A percentile compares a stretch with the other conserved stretches of the same genome.
These are phyloP conservation scores for Cladophialophora yegresii DNA, from an alignment of 2,329 filamentous ascomycete species.

Conservation along the genomic window DNA sequence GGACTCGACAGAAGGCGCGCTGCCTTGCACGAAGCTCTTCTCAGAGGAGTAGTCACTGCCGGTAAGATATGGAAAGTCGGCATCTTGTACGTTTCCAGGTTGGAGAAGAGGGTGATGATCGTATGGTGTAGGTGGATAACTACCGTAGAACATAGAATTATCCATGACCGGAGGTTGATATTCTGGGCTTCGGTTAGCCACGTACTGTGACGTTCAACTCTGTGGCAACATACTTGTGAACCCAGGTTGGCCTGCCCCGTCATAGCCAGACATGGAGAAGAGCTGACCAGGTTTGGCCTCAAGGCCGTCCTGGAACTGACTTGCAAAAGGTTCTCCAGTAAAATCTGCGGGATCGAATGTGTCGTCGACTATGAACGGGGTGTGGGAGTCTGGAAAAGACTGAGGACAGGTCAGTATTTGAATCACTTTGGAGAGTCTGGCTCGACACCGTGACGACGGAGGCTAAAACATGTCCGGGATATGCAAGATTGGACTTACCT, in stretches of 20 bases:
- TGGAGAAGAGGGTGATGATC: constrained; percentile 33
- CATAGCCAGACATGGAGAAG: constrained; percentile 79
- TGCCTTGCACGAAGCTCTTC: constrained; percentile 21
- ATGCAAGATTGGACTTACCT: constrained; percentile 43
- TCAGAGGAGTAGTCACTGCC: constrained; percentile 19
- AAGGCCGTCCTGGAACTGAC: constrained; percentile 54
- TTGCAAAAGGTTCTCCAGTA: constrained; percentile 49
- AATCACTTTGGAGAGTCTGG: constrained; percentile 41
- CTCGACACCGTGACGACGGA: not conserved
- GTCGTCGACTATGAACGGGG: constrained; percentile 52
- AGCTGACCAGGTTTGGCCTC: constrained; percentile 61
- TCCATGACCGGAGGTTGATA: constrained; percentile 22
- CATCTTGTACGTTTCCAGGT: constrained; percentile 21
- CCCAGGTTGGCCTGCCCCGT: constrained; percentile 68
- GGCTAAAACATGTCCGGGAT: constrained; percentile 27
- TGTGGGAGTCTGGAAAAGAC: constrained; percentile 46
- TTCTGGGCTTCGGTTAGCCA: constrained; percentile 14
- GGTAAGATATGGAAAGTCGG: constrained; percentile 24
- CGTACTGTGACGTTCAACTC: not conserved
- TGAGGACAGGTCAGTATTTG: constrained; percentile 35
- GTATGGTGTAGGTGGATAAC: constrained; percentile 35
- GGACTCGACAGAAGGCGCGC: constrained; percentile 9
- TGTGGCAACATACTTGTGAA: constrained; percentile 24
- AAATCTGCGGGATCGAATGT: constrained; percentile 50
- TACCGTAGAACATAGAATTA: constrained; percentile 41